A percentile compares a stretch with the other conserved stretches of the same genome.
These are phyloP conservation scores for Glonium stellatum DNA, from an alignment of 495 filamentous ascomycete genomes.

Conservation along the genomic window DNA sequence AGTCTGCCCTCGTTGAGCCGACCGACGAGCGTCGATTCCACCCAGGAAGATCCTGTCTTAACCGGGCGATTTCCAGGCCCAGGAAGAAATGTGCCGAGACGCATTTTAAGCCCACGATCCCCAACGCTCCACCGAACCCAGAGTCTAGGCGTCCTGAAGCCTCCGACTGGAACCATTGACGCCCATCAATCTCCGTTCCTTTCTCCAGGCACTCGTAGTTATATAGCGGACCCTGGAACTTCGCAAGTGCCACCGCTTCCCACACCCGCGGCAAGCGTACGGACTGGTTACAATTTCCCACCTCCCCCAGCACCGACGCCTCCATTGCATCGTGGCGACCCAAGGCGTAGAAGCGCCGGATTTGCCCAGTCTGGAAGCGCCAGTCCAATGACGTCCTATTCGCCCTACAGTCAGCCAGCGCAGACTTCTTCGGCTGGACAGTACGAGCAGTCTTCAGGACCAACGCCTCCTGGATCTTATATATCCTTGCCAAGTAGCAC, in stretches of 20 bases:
- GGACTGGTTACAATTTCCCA: slow-evolving; percentile 21
- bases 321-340: slow-evolving; percentile 10
- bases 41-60: slow-evolving; percentile 6
- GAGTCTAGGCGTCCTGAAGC: slow-evolving; percentile 27
- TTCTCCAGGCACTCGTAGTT: slow-evolving; percentile 22
- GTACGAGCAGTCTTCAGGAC: slow-evolving; percentile 8
- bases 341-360: slow-evolving; percentile 14
- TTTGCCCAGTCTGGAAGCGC: slow-evolving; percentile 27
- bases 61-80: slow-evolving; percentile 14
- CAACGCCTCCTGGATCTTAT: slow-evolving; percentile 18
- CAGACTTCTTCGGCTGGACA: slow-evolving; percentile 15
- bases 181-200: slow-evolving; percentile 34
- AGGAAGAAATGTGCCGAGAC: slow-evolving; percentile 13
- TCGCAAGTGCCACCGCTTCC: slow-evolving; percentile 30
- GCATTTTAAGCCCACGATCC: slow-evolving; percentile 34
- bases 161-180: slow-evolving; percentile 31
- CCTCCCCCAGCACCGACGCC: slow-evolving; percentile 23
- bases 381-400: slow-evolving; percentile 25
- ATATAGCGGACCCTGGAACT: slow-evolving; percentile 27
- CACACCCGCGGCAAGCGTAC: slow-evolving; percentile 20
- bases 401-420: slow-evolving; percentile 25
- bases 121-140: slow-evolving; percentile 31
- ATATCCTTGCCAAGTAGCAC: neutral
- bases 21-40: slow-evolving; percentile 24
- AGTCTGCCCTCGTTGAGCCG: slow-evolving; percentile 23